Base-by-base conservation (phyloP, 768 basidiomycete species). In the Boletus sensibilis region DNA sequence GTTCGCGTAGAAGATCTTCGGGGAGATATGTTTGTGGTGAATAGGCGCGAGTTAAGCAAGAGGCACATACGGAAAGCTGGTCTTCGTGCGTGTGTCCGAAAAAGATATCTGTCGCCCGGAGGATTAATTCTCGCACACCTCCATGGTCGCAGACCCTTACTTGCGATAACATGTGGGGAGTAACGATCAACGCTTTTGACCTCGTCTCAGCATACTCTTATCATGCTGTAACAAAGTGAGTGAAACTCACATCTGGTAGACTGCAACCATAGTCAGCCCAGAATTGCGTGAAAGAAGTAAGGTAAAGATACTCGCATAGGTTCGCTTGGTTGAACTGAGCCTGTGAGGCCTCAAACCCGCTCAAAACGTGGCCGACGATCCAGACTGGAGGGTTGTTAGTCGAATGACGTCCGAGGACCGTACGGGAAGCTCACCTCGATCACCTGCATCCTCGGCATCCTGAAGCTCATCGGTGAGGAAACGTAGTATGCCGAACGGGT, bases 71-170 rank as follows among this genome's bases (percentile, higher is more conserved):
- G 41, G 79, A 81, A 44, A 88, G 68, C 64, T 87, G 78, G 67
- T 89, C 87, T 64, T 88, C 85, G 58, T 88, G 88, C 0, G 84
- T 84, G 61, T 90, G 89, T 20, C 88, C 88, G 59, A 75, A 89
- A 74, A 88, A 87, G 20, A 88, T 80, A 57, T 81, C 86, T 83
- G 35, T 53, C 21, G 14, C 42, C 6, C 21, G 8, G 54, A 44
- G 1, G 18, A 10, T 58, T 12, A 58, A 21, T 41, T 16, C 42
- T 18, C 4, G 5, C 25, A 41, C 31, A n/a, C 20, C 12, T 46
- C 20, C 18, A 2, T 4, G 10, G n/a, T 14, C 8, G 29, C 20
- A 23, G 33, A 63, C 7, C 4, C n/a, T 44, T 20, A 49, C 77
- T 75, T 49, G 76, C 74, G 56, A 79, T 76, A 52, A 79, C 78